phyloP scores from a whole-genome alignment of 768 basidiomycete genomes.

The Lanmaoa pseudosensibilis region DNA sequence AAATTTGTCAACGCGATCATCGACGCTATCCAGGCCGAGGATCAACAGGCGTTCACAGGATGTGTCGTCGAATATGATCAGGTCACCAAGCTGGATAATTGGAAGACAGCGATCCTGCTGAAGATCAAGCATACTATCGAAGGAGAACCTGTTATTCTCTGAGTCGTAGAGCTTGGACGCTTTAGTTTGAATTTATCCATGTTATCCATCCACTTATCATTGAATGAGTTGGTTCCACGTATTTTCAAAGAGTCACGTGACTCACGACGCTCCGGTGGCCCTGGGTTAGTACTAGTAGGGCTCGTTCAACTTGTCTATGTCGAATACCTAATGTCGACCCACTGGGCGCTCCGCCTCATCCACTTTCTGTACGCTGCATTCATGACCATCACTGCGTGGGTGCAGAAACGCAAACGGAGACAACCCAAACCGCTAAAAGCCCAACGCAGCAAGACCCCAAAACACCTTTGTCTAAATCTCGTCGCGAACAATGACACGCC shows the following conservation, averaged over 20 bases:
- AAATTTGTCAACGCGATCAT: slow-evolving; percentile 80
- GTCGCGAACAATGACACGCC: slow-evolving; percentile 43
- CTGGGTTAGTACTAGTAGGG: too few species aligned
- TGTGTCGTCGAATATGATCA: slow-evolving; percentile 93
- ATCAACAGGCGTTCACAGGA: slow-evolving; percentile 72
- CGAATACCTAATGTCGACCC: slow-evolving; percentile 38
- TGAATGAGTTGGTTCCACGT: slow-evolving; percentile 21
- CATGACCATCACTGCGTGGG: slow-evolving; percentile 41
- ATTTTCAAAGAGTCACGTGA: slow-evolving; percentile 23
- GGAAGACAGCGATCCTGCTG: slow-evolving; percentile 91
- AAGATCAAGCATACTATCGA: slow-evolving; percentile 84
- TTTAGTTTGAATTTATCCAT: slow-evolving; percentile 1
- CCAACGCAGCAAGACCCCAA: slow-evolving; percentile 57
- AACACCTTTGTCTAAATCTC: slow-evolving; percentile 67
- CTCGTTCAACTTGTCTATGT: slow-evolving; percentile 4
- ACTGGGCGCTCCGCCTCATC: slow-evolving; percentile 50
- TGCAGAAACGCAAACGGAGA: slow-evolving; percentile 36
- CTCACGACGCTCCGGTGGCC: too few species aligned
- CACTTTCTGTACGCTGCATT: slow-evolving; percentile 57
- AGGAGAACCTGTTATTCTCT: slow-evolving; percentile 46
- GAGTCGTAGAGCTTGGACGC: slow-evolving; percentile 4
- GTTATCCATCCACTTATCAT: background rate
- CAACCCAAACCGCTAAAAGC: slow-evolving; percentile 50
- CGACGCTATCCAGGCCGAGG: slow-evolving; percentile 73
- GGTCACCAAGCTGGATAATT: slow-evolving; percentile 89